Conservation (phyloP, 495 filamentous ascomycete species). For the Podospora pseudocomata region DNA sequence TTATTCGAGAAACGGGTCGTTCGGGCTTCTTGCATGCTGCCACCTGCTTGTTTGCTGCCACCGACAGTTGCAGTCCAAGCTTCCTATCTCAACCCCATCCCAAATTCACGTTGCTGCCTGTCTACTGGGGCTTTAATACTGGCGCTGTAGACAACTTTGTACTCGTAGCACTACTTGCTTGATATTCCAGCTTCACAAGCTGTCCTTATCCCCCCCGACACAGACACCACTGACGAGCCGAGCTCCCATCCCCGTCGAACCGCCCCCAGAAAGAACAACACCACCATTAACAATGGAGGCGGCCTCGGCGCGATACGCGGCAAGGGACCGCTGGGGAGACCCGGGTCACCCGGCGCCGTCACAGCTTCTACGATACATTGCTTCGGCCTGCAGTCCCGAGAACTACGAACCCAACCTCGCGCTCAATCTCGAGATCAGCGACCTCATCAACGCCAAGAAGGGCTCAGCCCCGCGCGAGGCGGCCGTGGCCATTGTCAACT, state of each 20-base stretch:
- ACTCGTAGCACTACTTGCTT: background rate
- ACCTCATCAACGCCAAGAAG: constrained; percentile 97
- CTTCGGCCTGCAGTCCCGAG: constrained; percentile 89
- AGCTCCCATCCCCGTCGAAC: background rate
- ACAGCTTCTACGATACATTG: constrained; percentile 89
- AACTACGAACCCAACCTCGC: constrained; percentile 98
- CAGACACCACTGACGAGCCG: background rate
- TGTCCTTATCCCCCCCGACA: background rate
- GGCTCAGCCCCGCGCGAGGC: constrained; percentile 95
- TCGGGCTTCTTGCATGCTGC: background rate
- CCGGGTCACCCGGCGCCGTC: constrained; percentile 74
- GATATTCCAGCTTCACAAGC: background rate
- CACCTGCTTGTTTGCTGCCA: background rate
- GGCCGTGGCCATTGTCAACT: constrained; percentile 87
- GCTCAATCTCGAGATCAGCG: constrained; percentile 91
- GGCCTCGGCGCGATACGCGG: constrained; percentile 88
- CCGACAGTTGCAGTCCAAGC: background rate
- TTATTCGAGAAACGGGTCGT: constrained; percentile 20
- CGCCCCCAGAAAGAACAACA: background rate
- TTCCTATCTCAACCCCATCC: background rate
- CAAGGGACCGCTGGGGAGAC: constrained; percentile 89
- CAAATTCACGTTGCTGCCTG: background rate
- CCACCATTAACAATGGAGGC: constrained; percentile 66
- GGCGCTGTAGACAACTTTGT: too few relatives aligned
- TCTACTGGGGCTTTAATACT: background rate